Percentiles rank a stretch among this genome's conserved stretches.
Conservation (phyloP, 768 basidiomycete genomes). For the Tricholomella constricta region DNA sequence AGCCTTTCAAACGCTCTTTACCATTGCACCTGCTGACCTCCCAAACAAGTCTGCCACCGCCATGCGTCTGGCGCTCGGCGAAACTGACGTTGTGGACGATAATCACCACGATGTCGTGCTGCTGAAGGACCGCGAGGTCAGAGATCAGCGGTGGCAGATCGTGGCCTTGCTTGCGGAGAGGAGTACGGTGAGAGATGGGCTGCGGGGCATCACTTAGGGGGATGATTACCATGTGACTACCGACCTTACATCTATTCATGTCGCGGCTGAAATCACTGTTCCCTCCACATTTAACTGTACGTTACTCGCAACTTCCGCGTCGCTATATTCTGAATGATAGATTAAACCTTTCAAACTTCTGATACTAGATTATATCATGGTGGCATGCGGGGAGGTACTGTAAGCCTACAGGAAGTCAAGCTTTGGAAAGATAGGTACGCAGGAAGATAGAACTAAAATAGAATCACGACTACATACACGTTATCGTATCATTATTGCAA, state of each 20-base stretch:
- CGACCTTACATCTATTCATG: neutral
- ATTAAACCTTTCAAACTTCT: too few species aligned
- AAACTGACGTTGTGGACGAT: constrained; percentile 52
- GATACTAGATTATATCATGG: too few species aligned
- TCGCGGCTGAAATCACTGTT: too few species aligned
- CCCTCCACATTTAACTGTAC: too few species aligned
- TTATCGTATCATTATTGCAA: too few species aligned
- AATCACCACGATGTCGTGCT: constrained; percentile 52
- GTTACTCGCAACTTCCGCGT: too few species aligned
- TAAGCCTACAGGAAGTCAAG: too few species aligned
- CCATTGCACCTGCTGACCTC: constrained; percentile 73
- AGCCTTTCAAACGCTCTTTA: constrained; percentile 78
- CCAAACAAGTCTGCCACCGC: constrained; percentile 80
- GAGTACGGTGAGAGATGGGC: constrained; percentile 63
- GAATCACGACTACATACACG: too few species aligned
- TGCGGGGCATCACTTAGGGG: constrained; percentile 17
- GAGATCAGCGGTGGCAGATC: constrained; percentile 76
- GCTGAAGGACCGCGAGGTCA: constrained; percentile 63
- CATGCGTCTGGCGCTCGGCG: constrained; percentile 63
- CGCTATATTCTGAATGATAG: too few species aligned
- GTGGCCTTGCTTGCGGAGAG: constrained; percentile 73
- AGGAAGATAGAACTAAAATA: too few species aligned
- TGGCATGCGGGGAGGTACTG: too few species aligned
- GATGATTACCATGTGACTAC: neutral
- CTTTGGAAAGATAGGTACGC: too few species aligned